phyloP scores from a whole-genome alignment of 345 rosid genomes.

The Rhodomyrtus tomentosa region DNA sequence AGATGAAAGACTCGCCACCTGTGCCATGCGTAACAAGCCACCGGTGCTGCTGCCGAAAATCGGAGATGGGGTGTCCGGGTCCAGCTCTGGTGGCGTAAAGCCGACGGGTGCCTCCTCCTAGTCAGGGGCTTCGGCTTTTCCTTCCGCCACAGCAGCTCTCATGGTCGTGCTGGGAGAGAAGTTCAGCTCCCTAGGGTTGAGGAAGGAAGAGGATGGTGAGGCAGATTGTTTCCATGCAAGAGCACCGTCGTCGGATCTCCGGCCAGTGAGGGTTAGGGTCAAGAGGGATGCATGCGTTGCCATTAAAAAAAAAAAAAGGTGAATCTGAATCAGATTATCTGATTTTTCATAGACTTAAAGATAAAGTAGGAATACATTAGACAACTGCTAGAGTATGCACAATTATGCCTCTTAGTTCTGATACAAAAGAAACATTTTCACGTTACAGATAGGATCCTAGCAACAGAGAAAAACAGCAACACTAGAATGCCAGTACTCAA shows the following conservation, averaged over 20 bases:
- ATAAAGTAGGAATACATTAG: neutral
- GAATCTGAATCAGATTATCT: too few relatives aligned
- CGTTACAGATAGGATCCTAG: neutral
- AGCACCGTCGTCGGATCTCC: constrained; percentile 22
- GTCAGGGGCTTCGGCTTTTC: constrained; percentile 33
- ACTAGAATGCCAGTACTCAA: neutral
- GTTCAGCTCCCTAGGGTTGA: constrained; percentile 22
- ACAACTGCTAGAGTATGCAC: neutral
- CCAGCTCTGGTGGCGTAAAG: constrained; percentile 74
- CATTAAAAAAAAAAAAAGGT: constrained; percentile 9
- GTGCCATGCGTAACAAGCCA: constrained; percentile 70
- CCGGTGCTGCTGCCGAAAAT: constrained; percentile 90
- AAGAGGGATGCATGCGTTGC: constrained; percentile 64
- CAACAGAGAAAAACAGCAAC: neutral
- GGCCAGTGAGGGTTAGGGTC: constrained; percentile 39
- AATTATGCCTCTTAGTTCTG: neutral
- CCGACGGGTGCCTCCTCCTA: constrained; percentile 64
- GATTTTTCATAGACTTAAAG: neutral
- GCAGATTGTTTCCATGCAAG: constrained; percentile 35
- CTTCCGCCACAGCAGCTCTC: constrained; percentile 22
- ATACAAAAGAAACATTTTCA: neutral
- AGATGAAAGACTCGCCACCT: constrained; percentile 10
- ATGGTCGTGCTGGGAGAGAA: constrained; percentile 24
- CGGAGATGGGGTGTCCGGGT: constrained; percentile 84
- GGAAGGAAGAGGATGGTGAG: constrained; percentile 8